Base-by-base conservation (phyloP, 1,284 basidiomycete genomes). In the Trichosporon faecale region DNA sequence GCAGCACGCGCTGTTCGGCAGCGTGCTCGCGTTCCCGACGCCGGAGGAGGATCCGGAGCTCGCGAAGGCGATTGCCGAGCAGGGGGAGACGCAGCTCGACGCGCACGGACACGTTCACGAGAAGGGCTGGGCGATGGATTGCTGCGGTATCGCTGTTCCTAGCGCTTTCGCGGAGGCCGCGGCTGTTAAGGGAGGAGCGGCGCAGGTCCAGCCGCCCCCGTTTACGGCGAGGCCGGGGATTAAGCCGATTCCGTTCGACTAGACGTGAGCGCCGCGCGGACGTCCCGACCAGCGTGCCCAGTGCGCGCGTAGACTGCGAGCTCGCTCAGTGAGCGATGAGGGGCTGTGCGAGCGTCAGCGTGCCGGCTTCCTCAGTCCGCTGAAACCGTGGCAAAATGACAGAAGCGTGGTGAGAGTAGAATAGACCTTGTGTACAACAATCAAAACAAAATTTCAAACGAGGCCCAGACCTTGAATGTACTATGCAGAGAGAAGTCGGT, bases 1-100 rank as follows among this genome's bases (percentile, higher is more conserved):
- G 49, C 96, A 99, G 84, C 96, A 98, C 83, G 95, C 98, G 81
- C 86, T 96, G 65, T 99, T 99, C 77, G 96, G 97, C 18, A 90
- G 89, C 5, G 84, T 98, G 49, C 85, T 98, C 3, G 85, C 88
- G 0, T 95, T 86, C 25, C 85, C 85, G 2, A 85, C 84, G 0
- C 65, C 79, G 3, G 82, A 86, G 0, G 73, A 82, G 27, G 81
- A 85, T 65, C 77, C 80, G 0, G 82, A 84, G 40, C 78, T 85
- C 31, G 76, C 69, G 12, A 71, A 77, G 2, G 80, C 76, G 23
- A 74, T 80, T 78, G 70, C 73, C 7, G 80, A 81, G 69, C 88
- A 87, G 46, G 83, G 80, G 1, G 33, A 86, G 85, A 75, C 82
- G 74, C 69, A 80, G 61, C 76, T 78, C 3, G 85, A 87, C 72